phyloP scores from a whole-genome alignment of 345 rosid species.

The Hevea brasiliensis region DNA sequence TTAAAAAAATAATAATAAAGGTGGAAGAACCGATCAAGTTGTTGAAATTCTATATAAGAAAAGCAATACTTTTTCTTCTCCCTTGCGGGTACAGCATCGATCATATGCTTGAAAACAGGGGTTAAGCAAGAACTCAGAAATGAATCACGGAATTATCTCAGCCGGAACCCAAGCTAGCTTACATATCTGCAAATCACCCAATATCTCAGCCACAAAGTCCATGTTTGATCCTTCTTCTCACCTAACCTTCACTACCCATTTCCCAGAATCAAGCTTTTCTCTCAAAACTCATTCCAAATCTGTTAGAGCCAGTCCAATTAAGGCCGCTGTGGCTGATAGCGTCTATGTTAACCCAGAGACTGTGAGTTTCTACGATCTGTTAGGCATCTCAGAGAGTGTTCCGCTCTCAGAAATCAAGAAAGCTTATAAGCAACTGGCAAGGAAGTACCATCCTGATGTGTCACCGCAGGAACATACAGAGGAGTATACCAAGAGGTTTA shows the following conservation, averaged over 20 bases:
- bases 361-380: background rate
- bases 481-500: no score
- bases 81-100: no score
- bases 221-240: no score
- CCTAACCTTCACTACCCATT: background rate
- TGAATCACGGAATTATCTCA: constrained; percentile 4
- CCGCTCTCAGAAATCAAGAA: background rate
- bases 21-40: no score
- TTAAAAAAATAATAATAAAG: no score
- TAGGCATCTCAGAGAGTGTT: background rate
- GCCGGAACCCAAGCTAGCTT: background rate
- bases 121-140: background rate
- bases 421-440: constrained; percentile 11
- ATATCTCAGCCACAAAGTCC: no score
- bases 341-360: background rate
- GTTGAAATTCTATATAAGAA: no score
- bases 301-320: background rate
- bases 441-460: background rate
- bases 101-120: no score
- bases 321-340: background rate
- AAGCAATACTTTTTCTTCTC: no score
- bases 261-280: background rate
- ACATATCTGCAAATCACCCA: background rate
- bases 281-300: background rate
- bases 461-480: no score